Conservation (phyloP, 2,329 filamentous ascomycete genomes). For the Penicillium hesseltinei region DNA sequence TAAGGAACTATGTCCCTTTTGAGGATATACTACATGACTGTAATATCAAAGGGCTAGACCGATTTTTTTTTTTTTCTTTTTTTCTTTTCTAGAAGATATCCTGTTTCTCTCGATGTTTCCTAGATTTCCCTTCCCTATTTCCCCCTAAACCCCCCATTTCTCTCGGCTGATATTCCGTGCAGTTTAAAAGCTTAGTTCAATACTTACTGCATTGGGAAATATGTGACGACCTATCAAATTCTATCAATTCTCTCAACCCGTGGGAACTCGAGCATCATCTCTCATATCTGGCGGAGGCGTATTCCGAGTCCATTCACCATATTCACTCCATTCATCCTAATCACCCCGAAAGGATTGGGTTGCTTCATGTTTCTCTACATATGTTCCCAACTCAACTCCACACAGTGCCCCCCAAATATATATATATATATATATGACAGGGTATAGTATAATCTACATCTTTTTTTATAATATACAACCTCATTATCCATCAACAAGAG, state of each 20-base stretch:
- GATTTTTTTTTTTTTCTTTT: not conserved
- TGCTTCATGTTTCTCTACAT: not conserved
- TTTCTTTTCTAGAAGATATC: not conserved
- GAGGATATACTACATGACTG: not conserved
- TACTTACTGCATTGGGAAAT: constrained; percentile 3
- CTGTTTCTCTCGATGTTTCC: not conserved
- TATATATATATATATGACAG: not conserved
- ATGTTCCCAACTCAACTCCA: not conserved
- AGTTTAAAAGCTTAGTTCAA: not conserved
- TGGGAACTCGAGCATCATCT: not conserved
- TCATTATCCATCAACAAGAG: not conserved
- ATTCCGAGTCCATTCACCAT: constrained; percentile 4
- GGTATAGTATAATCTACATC: not conserved
- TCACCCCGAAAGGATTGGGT: not conserved
- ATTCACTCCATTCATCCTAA: not conserved
- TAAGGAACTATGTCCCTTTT: not conserved
- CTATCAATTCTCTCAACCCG: not conserved
- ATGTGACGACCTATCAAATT: not conserved
- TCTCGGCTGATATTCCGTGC: not conserved
- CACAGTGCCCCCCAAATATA: not conserved
- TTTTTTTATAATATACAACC: not conserved
- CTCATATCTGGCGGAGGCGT: not conserved
- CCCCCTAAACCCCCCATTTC: not conserved
- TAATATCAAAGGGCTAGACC: not conserved
- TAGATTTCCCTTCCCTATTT: not conserved